Evolutionary conservation across 2,329 filamentous ascomycete genomes (phyloP).

Genomic region (Nothophoma quercina): DNA sequence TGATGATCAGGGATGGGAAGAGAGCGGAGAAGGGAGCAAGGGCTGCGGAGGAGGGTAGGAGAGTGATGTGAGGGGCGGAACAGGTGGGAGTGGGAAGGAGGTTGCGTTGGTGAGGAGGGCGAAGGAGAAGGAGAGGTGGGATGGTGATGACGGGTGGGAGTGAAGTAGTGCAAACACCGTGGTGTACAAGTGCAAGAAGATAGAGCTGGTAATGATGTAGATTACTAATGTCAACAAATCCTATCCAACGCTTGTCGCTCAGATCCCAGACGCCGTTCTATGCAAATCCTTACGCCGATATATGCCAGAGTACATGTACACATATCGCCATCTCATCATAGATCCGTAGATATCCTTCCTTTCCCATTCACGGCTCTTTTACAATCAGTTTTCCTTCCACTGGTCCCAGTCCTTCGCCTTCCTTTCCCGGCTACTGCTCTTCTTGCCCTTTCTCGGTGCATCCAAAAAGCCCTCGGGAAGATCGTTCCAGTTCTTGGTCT

Average conservation of each 20-base stretch:
- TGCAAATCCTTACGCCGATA: constrained; percentile 8
- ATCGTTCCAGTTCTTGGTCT: constrained; percentile 57
- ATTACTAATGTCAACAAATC: too few species aligned
- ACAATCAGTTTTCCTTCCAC: constrained; percentile 27
- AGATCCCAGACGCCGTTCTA: constrained; percentile 3
- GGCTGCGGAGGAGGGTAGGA: background rate
- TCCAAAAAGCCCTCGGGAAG: constrained; percentile 55
- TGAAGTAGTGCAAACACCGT: background rate
- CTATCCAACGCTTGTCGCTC: background rate
- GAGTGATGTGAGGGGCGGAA: constrained; percentile 1
- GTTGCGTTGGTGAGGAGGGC: too few species aligned
- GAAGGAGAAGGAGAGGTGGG: too few species aligned
- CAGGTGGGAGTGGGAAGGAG: background rate
- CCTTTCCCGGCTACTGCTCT: constrained; percentile 30
- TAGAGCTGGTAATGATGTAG: too few species aligned
- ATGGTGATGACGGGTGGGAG: too few species aligned
- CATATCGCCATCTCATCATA: constrained; percentile 9
- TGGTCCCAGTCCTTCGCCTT: constrained; percentile 42
- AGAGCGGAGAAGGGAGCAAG: background rate
- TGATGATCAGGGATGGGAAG: constrained; percentile 11
- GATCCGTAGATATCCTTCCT: background rate
- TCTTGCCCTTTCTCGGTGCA: constrained; percentile 38
- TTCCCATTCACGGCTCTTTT: too few species aligned
- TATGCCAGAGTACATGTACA: constrained; percentile 14
- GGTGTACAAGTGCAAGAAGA: too few species aligned